Percentiles rank a stretch among this genome's conserved stretches.
Evolutionary conservation across 331 rosid genomes (phyloP).

Genomic region (Malus hybrid): DNA sequence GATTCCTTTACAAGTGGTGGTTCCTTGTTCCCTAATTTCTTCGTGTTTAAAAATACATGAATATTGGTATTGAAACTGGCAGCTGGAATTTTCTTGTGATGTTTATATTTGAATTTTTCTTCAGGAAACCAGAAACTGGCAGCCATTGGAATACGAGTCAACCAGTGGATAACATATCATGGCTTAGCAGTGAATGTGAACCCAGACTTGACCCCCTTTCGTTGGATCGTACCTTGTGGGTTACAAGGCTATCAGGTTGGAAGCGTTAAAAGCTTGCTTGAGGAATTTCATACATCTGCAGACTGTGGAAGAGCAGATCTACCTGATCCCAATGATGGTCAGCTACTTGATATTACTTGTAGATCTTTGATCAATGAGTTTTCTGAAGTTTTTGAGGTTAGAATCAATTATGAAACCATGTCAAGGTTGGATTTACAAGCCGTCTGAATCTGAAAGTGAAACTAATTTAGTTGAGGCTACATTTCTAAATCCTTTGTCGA

Average conservation of each 20-base stretch:
- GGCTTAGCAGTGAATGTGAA: slow-evolving; percentile 72
- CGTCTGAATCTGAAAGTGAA: slow-evolving; percentile 1
- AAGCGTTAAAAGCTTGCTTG: slow-evolving; percentile 46
- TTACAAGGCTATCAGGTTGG: slow-evolving; percentile 52
- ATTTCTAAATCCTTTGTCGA: neutral
- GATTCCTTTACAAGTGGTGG: neutral
- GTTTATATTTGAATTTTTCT: neutral
- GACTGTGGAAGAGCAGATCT: slow-evolving; percentile 6
- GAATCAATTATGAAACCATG: slow-evolving; percentile 27
- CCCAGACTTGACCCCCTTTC: slow-evolving; percentile 56
- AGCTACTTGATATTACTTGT: slow-evolving; percentile 41
- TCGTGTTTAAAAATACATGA: neutral
- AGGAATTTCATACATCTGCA: slow-evolving; percentile 15
- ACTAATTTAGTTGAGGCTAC: neutral
- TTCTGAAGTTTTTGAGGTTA: slow-evolving; percentile 48
- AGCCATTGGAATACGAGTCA: slow-evolving; percentile 66
- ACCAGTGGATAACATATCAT: slow-evolving; percentile 63
- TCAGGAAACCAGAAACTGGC: slow-evolving; percentile 79
- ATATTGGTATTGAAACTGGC: neutral
- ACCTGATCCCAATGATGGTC: slow-evolving; percentile 18
- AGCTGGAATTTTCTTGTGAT: neutral
- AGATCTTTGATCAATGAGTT: slow-evolving; percentile 52
- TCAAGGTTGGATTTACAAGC: slow-evolving; percentile 7
- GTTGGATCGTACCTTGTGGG: slow-evolving; percentile 65
- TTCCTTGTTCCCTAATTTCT: neutral